Percentiles rank a stretch among this genome's conserved stretches.
Evolutionary conservation across 208 protist species (phyloP).

Genomic region (Acanthamoeba triangularis): DNA sequence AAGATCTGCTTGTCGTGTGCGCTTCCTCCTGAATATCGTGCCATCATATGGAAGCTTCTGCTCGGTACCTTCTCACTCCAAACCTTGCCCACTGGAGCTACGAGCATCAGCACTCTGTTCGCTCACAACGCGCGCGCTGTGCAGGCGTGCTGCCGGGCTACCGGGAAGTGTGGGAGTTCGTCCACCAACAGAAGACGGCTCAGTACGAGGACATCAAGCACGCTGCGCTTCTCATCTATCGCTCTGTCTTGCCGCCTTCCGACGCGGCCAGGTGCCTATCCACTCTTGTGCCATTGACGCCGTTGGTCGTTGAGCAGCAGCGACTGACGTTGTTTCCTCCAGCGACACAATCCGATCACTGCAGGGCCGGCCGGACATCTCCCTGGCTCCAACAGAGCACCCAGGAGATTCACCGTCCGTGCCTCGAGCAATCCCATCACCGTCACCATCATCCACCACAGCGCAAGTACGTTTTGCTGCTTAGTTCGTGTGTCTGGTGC

Average conservation of each 20-base stretch:
- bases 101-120: background rate
- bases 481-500: background rate
- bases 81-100: background rate
- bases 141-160: slow-evolving; percentile 29
- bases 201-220: slow-evolving; percentile 69
- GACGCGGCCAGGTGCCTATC: background rate
- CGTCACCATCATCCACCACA: background rate
- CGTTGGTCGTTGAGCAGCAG: background rate
- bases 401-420: background rate
- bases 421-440: background rate
- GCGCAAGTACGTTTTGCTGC: background rate
- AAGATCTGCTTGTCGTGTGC: slow-evolving; percentile 46
- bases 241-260: background rate
- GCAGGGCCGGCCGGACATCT: background rate
- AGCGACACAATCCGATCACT: background rate
- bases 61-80: background rate
- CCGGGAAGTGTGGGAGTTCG: slow-evolving; percentile 69
- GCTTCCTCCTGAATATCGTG: slow-evolving; percentile 6
- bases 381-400: background rate
- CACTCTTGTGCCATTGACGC: background rate
- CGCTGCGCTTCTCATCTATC: slow-evolving; percentile 31
- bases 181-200: background rate
- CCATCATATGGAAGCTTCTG: slow-evolving; percentile 51
- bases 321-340: background rate
- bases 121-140: too few species aligned